Evolutionary conservation across 306 rosid species (phyloP).

Genomic region (Dryas drummondii): DNA sequence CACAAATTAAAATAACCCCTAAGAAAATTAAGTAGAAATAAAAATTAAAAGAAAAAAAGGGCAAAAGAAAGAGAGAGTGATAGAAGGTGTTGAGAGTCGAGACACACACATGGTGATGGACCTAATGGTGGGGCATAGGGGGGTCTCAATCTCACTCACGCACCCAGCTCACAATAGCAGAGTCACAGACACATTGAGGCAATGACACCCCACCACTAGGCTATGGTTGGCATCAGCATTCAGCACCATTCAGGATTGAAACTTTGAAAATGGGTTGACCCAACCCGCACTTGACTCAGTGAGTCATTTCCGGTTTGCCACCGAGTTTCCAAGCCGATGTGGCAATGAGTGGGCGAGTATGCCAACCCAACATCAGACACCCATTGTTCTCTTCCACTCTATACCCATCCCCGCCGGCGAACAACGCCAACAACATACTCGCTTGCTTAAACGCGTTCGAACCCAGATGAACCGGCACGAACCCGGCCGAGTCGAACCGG

Average conservation of each 20-base stretch:
- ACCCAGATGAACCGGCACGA: constrained; percentile 66
- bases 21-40: not conserved
- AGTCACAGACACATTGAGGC: not conserved
- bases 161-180: constrained; percentile 55
- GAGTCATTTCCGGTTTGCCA: constrained; percentile 23
- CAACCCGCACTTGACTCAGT: constrained; percentile 45
- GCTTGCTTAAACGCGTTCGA: constrained; percentile 96
- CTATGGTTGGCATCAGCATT: not conserved
- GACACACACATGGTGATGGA: constrained; percentile 16
- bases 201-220: constrained; percentile 38
- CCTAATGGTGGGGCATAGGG: constrained; percentile 50
- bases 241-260: too few relatives aligned
- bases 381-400: constrained; percentile 82
- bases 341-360: constrained; percentile 79
- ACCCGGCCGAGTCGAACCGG: constrained; percentile 63
- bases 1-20: constrained; percentile 12
- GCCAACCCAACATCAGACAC: constrained; percentile 82
- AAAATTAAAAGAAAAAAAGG: not conserved
- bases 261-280: not conserved
- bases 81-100: not conserved
- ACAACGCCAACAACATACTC: constrained; percentile 65
- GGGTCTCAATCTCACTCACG: constrained; percentile 27
- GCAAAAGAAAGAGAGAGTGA: not conserved
- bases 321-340: constrained; percentile 86
- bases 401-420: constrained; percentile 85